Evolutionary conservation across 352 stramenopile genomes (phyloP).

Genomic region (Elongisporangium prolatum): DNA sequence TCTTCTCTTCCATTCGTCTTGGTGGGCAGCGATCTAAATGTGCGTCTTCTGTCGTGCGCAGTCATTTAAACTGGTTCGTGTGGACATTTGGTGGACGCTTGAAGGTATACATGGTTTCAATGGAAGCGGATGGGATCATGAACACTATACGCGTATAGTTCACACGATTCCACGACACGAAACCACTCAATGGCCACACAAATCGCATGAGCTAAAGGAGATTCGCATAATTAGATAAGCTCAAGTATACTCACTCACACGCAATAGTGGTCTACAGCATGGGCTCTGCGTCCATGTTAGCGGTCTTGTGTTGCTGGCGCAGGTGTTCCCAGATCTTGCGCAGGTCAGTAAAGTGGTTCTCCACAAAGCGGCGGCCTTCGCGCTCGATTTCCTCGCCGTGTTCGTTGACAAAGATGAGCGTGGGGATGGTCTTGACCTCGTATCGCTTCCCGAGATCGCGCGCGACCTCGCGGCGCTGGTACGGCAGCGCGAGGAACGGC

Average conservation of each 20-base stretch:
- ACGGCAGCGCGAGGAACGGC: constrained; percentile 54
- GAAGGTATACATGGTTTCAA: not conserved
- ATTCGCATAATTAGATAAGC: not conserved
- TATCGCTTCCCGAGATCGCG: constrained; percentile 64
- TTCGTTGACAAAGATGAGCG: constrained; percentile 62
- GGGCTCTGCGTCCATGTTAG: not conserved
- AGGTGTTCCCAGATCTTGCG: constrained; percentile 56
- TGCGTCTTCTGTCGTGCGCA: not conserved
- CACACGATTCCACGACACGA: not conserved
- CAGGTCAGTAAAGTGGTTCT: constrained; percentile 61
- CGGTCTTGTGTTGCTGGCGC: not conserved
- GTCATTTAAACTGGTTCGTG: not conserved
- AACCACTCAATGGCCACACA: not conserved
- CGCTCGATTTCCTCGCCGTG: constrained; percentile 56
- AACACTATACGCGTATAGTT: not conserved
- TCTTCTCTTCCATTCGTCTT: not conserved
- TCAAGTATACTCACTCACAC: not conserved
- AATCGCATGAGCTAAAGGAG: not conserved
- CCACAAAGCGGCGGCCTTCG: constrained; percentile 53
- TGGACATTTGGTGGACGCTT: not conserved
- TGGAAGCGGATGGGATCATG: no score
- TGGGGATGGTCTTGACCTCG: constrained; percentile 64
- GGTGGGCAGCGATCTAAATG: not conserved
- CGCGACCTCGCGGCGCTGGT: constrained; percentile 38
- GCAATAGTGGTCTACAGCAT: not conserved